These are phyloP conservation scores for Fusarium sp. DNA, from an alignment of 2,329 filamentous ascomycete genomes.

Conservation along the genomic window DNA sequence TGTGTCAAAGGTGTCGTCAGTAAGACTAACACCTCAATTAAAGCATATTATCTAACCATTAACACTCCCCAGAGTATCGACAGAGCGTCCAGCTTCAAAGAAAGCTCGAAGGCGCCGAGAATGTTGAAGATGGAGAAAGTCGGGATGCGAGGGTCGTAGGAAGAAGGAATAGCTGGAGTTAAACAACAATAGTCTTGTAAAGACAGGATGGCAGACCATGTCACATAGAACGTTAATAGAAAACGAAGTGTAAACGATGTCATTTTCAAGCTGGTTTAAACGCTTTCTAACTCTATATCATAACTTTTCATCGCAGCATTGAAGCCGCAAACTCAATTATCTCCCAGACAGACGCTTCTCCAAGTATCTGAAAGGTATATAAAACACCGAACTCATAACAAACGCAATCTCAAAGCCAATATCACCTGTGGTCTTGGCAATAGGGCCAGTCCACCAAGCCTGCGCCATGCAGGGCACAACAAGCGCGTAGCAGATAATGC, in stretches of 20 bases:
- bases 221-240: not conserved
- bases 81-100: not conserved
- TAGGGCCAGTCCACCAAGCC: slow-evolving; percentile 71
- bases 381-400: slow-evolving; percentile 61
- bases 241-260: not conserved
- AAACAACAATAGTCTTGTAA: not conserved
- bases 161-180: not conserved
- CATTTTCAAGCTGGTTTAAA: not conserved
- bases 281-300: not conserved
- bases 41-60: not conserved
- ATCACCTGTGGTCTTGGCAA: slow-evolving; percentile 71
- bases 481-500: slow-evolving; percentile 61
- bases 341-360: slow-evolving; percentile 56
- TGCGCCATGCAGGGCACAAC: slow-evolving; percentile 72
- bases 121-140: not conserved
- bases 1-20: not conserved
- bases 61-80: not conserved
- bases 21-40: not conserved
- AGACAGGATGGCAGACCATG: not conserved
- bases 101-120: not conserved
- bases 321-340: slow-evolving; percentile 28
- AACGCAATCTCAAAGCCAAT: slow-evolving; percentile 76
- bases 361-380: slow-evolving; percentile 60
- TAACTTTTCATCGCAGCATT: slow-evolving; percentile 11
- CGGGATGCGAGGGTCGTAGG: too few species aligned